A percentile compares a stretch with the other conserved stretches of the same genome.
Conservation (phyloP, 371 early-diverging fungal species). For the Massospora cicadina region DNA sequence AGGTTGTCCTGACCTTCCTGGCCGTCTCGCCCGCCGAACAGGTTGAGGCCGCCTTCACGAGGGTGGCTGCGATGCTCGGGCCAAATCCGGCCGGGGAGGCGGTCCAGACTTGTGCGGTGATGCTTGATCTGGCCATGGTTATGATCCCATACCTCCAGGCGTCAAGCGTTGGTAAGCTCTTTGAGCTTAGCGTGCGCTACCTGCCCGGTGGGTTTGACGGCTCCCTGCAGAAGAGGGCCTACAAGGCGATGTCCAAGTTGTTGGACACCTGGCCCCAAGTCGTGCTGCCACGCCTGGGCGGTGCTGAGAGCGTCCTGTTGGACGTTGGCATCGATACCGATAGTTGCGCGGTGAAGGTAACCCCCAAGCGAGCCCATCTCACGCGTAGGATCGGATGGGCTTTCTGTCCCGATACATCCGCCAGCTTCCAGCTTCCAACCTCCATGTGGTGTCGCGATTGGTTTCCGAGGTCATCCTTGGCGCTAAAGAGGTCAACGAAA, state of each 20-base stretch:
- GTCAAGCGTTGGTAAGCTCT: slow-evolving; percentile 30
- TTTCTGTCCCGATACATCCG: slow-evolving; percentile 31
- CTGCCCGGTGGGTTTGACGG: slow-evolving; percentile 46
- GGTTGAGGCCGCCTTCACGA: too few species aligned
- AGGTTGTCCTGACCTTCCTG: slow-evolving; percentile 49
- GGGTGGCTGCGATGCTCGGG: too few species aligned
- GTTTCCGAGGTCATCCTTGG: slow-evolving; percentile 79
- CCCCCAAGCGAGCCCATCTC: background rate
- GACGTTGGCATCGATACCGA: background rate
- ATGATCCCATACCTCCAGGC: slow-evolving; percentile 54
- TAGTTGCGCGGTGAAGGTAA: slow-evolving; percentile 1
- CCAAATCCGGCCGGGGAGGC: too few species aligned
- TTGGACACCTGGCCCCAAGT: too few species aligned
- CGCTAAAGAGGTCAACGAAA: slow-evolving; percentile 86
- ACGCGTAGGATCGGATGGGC: slow-evolving; percentile 34
- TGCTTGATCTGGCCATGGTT: slow-evolving; percentile 51
- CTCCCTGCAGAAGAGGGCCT: slow-evolving; percentile 81
- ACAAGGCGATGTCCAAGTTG: slow-evolving; percentile 63
- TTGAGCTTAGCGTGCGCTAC: slow-evolving; percentile 32
- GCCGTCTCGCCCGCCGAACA: slow-evolving; percentile 33
- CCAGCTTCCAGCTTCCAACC: slow-evolving; percentile 33
- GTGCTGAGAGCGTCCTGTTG: slow-evolving; percentile 24
- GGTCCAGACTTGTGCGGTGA: slow-evolving; percentile 48
- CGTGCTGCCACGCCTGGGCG: too few species aligned
- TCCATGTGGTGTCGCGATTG: slow-evolving; percentile 68